Conservation (phyloP, 345 rosid genomes). For the Populus pruinosa region DNA sequence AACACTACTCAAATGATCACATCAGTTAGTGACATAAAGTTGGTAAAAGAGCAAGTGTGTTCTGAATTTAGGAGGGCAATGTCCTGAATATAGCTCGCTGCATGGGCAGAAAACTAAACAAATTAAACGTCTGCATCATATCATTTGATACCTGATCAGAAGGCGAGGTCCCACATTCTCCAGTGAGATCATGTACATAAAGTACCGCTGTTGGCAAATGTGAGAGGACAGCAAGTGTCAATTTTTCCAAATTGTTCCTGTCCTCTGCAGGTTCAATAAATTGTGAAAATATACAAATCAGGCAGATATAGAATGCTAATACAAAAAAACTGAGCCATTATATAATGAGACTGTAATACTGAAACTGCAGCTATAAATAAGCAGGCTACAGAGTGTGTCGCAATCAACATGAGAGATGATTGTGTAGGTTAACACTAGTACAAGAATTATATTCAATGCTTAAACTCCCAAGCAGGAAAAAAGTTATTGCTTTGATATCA, state of each 20-base stretch:
- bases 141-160: constrained; percentile 72
- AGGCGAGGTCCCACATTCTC: constrained; percentile 90
- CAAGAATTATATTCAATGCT: background rate
- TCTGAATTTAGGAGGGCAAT: too few relatives aligned
- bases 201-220: constrained; percentile 90
- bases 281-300: background rate
- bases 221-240: constrained; percentile 88
- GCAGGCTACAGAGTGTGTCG: too few relatives aligned
- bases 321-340: background rate
- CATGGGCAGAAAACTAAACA: too few relatives aligned
- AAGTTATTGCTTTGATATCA: constrained; percentile 1
- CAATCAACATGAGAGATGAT: background rate
- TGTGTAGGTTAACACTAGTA: background rate
- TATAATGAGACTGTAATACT: background rate
- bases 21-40: too few relatives aligned
- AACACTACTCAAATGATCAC: too few relatives aligned
- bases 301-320: constrained; percentile 11
- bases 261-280: constrained; percentile 49
- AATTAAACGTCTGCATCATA: background rate
- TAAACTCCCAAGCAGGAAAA: background rate
- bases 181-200: constrained; percentile 90
- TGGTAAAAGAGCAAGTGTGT: too few relatives aligned
- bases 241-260: constrained; percentile 84
- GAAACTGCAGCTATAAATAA: background rate
- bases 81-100: too few relatives aligned